Conservation (phyloP, 768 basidiomycete species). For the Rhodotorula diobovata region DNA sequence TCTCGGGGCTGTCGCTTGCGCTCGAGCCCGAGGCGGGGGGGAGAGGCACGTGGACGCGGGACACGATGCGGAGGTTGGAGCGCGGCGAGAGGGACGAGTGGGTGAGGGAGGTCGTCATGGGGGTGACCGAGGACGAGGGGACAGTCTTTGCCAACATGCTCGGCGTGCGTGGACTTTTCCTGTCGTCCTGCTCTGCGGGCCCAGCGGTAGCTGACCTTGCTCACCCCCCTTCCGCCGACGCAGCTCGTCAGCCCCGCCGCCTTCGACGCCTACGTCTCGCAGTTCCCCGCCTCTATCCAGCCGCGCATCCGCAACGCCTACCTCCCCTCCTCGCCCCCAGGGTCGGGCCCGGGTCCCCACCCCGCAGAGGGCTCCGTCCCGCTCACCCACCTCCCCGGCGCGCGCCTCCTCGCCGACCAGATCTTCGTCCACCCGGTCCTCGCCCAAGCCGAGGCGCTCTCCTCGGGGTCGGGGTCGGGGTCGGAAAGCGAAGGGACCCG, state of each 20-base stretch:
- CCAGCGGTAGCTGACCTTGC: too few species aligned
- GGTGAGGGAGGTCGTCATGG: conserved; percentile 19
- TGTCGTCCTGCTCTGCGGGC: too few species aligned
- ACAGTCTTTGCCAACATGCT: conserved; percentile 4
- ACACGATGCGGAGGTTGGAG: conserved; percentile 1
- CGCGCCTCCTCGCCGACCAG: conserved; percentile 23
- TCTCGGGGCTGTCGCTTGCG: conserved; percentile 14
- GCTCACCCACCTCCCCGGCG: conserved; percentile 1
- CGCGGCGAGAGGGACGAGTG: conserved; percentile 28
- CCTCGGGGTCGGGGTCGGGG: background rate
- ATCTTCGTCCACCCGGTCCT: conserved; percentile 33
- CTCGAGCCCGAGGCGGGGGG: conserved; percentile 6
- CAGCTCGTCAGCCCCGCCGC: background rate
- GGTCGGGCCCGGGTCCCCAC: background rate
- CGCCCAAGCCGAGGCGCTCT: conserved; percentile 17
- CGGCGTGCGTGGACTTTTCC: background rate
- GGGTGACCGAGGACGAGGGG: conserved; percentile 32
- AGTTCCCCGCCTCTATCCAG: background rate
- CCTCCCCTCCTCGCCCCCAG: too few species aligned
- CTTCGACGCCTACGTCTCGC: conserved; percentile 5
- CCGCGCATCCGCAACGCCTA: background rate
- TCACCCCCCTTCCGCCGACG: too few species aligned
- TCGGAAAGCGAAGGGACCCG: background rate
- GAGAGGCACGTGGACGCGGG: conserved; percentile 9
- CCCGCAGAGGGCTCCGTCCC: background rate